Evolutionary conservation across 2,329 filamentous ascomycete genomes (phyloP).

Genomic region (Scopulariopsis brevicaulis): DNA sequence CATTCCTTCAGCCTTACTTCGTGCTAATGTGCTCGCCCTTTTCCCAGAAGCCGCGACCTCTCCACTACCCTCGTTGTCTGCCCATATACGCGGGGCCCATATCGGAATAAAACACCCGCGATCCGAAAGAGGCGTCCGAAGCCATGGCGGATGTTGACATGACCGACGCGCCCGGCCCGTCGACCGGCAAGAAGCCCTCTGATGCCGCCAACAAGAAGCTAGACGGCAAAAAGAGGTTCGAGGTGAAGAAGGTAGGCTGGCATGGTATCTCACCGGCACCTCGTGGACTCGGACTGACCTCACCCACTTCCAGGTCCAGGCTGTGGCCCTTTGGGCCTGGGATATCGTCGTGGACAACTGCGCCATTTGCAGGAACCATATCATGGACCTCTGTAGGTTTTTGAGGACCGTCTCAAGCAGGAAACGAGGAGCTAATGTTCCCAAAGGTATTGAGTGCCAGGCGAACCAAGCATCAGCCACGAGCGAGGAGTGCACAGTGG

Average conservation of each 20-base stretch:
- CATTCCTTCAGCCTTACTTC: not conserved
- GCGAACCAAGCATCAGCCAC: conserved; percentile 96
- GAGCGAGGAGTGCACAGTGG: conserved; percentile 95
- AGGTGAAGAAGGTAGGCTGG: conserved; percentile 82
- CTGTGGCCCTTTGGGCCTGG: conserved; percentile 97
- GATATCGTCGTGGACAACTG: conserved; percentile 99
- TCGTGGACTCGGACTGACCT: not conserved
- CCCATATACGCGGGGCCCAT: not conserved
- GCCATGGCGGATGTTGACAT: conserved; percentile 93
- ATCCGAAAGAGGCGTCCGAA: not conserved
- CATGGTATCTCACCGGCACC: not conserved
- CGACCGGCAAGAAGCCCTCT: conserved; percentile 40
- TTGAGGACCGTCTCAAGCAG: not conserved
- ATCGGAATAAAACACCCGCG: not conserved
- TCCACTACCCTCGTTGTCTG: not conserved
- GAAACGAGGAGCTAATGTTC: not conserved
- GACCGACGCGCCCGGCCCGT: conserved; percentile 64
- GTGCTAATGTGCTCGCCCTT: not conserved
- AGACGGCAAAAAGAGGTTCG: conserved; percentile 87
- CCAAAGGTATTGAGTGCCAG: conserved; percentile 85
- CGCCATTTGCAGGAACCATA: conserved; percentile 97
- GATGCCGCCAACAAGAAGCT: conserved; percentile 24
- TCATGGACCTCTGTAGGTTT: conserved; percentile 89
- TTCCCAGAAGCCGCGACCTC: not conserved
- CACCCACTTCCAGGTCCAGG: conserved; percentile 32